Evolutionary conservation across 106 monocot genomes (phyloP).

Genomic region (Allium fistulosum): DNA sequence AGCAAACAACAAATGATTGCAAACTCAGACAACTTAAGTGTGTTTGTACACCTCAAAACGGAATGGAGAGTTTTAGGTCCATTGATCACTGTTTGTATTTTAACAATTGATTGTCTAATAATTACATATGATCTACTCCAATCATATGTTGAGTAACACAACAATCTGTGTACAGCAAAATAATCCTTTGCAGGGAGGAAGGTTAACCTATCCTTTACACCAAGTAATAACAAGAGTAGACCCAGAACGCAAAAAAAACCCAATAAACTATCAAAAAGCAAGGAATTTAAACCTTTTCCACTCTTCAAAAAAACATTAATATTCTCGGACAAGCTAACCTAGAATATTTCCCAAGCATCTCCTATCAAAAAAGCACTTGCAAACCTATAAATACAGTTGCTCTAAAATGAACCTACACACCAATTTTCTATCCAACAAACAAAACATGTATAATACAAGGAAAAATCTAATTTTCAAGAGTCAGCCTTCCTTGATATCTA

Average conservation of each 20-base stretch:
- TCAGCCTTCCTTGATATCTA: not conserved
- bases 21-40: too few species aligned
- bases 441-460: slow-evolving; percentile 1
- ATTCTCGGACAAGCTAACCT: slow-evolving; percentile 1
- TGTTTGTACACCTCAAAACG: too few species aligned
- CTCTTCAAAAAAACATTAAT: not conserved
- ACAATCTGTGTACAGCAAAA: too few species aligned
- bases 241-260: not conserved
- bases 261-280: not conserved
- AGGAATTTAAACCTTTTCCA: slow-evolving; percentile 2
- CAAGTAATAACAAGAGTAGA: slow-evolving; percentile 1
- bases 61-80: too few species aligned
- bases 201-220: not conserved
- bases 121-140: too few species aligned
- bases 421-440: not conserved
- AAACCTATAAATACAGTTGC: slow-evolving; percentile 2
- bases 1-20: too few species aligned
- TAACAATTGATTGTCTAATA: too few species aligned
- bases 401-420: not conserved
- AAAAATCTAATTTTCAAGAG: not conserved
- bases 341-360: not conserved
- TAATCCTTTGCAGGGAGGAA: too few species aligned
- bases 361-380: not conserved
- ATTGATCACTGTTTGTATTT: too few species aligned
- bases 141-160: too few species aligned